Conservation (phyloP, 495 filamentous ascomycete genomes). For the Talaromyces nanjingensis region DNA sequence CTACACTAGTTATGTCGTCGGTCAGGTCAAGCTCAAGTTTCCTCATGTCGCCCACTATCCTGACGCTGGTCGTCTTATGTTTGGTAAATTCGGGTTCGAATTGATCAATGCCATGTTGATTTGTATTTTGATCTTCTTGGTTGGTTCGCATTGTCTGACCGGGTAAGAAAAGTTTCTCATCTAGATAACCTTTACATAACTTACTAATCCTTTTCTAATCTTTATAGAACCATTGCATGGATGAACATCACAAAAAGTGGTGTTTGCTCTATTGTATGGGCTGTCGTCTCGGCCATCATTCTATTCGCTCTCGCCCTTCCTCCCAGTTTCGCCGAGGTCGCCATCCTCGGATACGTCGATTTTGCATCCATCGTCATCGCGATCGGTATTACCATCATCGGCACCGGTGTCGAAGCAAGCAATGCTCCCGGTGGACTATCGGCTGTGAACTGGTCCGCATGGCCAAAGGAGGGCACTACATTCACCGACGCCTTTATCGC, state of each 20-base stretch:
- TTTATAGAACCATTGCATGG: slow-evolving; percentile 46
- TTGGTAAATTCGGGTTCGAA: slow-evolving; percentile 53
- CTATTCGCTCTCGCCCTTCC: slow-evolving; percentile 56
- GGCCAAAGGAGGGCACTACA: slow-evolving; percentile 25
- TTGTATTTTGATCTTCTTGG: slow-evolving; percentile 59
- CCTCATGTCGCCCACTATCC: slow-evolving; percentile 59
- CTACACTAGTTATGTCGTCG: slow-evolving; percentile 64
- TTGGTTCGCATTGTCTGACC: slow-evolving; percentile 65
- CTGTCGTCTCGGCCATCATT: slow-evolving; percentile 52
- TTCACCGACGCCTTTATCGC: slow-evolving; percentile 45
- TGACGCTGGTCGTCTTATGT: slow-evolving; percentile 56
- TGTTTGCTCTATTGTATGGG: slow-evolving; percentile 57
- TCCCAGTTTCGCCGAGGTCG: slow-evolving; percentile 42
- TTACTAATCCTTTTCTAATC: no score
- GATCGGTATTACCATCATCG: slow-evolving; percentile 62
- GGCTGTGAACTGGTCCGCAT: slow-evolving; percentile 30
- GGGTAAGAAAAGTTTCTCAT: slow-evolving; percentile 26
- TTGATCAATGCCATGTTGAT: slow-evolving; percentile 53
- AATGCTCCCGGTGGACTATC: slow-evolving; percentile 24
- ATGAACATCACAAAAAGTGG: slow-evolving; percentile 52
- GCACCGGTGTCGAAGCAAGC: slow-evolving; percentile 41
- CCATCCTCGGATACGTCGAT: slow-evolving; percentile 53
- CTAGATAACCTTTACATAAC: no score
- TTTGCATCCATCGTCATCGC: slow-evolving; percentile 58
- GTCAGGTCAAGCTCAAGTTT: slow-evolving; percentile 60